Conservation (phyloP, 2,329 filamentous ascomycete genomes). For the Scortechinia acanthostroma region DNA sequence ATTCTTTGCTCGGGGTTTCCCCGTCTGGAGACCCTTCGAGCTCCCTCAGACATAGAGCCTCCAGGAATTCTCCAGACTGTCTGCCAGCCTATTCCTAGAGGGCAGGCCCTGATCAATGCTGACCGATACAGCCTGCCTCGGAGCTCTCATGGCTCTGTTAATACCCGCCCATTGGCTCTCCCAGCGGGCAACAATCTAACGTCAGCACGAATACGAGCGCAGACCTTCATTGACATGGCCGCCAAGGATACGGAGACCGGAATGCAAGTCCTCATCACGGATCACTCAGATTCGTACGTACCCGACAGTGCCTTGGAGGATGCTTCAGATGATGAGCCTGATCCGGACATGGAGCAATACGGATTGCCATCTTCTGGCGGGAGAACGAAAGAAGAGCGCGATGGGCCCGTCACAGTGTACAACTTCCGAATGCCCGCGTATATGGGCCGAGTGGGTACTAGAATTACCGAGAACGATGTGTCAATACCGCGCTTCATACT, state of each 20-base stretch:
- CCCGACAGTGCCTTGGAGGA: slow-evolving; percentile 15
- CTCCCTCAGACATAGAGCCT: slow-evolving; percentile 31
- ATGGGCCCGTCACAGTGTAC: slow-evolving; percentile 20
- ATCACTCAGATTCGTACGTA: slow-evolving; percentile 24
- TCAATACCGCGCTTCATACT: slow-evolving; percentile 25
- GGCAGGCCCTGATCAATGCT: slow-evolving; percentile 23
- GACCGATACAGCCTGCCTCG: slow-evolving; percentile 28
- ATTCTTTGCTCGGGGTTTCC: slow-evolving; percentile 31
- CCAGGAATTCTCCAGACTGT: slow-evolving; percentile 29
- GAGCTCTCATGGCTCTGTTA: slow-evolving; percentile 29
- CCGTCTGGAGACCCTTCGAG: slow-evolving; percentile 24
- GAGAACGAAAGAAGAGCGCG: not conserved
- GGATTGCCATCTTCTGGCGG: not conserved
- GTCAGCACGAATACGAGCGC: slow-evolving; percentile 30
- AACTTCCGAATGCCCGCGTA: slow-evolving; percentile 29
- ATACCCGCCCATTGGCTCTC: slow-evolving; percentile 24
- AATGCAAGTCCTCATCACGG: slow-evolving; percentile 27
- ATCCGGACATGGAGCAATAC: not conserved
- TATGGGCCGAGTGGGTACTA: slow-evolving; percentile 19
- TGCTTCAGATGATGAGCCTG: not conserved
- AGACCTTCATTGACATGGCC: slow-evolving; percentile 31
- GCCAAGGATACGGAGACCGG: slow-evolving; percentile 26
- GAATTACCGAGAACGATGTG: slow-evolving; percentile 3
- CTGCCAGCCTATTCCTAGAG: slow-evolving; percentile 25
- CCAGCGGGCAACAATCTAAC: slow-evolving; percentile 30